These are phyloP conservation scores for Brasilioporus rufonigricans DNA, from an alignment of 768 basidiomycete genomes.

Conservation along the genomic window DNA sequence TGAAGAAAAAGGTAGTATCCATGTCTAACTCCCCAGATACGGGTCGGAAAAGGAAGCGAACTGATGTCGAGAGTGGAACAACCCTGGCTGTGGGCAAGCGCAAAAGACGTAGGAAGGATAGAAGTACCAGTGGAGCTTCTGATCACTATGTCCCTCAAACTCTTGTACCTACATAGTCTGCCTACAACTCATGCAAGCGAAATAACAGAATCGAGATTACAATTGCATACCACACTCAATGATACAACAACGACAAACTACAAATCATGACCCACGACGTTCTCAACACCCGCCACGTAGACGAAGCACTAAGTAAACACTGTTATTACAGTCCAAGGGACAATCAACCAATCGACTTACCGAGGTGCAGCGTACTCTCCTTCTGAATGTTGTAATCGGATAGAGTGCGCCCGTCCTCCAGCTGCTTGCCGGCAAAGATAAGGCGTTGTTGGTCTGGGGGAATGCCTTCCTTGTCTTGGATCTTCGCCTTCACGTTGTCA, in stretches of 20 bases:
- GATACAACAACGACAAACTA: conserved; percentile 7
- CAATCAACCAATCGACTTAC: conserved; percentile 14
- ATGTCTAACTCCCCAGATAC: background rate
- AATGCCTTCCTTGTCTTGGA: conserved; percentile 80
- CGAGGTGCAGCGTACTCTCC: conserved; percentile 67
- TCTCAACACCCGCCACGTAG: conserved; percentile 74
- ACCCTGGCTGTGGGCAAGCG: conserved; percentile 9
- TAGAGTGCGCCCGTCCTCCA: conserved; percentile 75
- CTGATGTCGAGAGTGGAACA: background rate
- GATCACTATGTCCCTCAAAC: background rate
- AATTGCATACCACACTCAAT: background rate
- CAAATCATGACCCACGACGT: background rate
- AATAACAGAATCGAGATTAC: background rate
- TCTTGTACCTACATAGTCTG: background rate
- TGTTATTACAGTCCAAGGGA: background rate
- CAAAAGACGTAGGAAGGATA: conserved; percentile 24
- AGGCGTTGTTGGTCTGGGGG: conserved; percentile 76
- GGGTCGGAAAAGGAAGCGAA: conserved; percentile 22
- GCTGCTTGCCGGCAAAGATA: conserved; percentile 80
- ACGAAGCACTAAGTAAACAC: conserved; percentile 52
- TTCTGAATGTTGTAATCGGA: conserved; percentile 80
- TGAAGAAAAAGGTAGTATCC: conserved; percentile 75
- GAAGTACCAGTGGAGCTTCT: too few species aligned
- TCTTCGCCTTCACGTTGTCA: conserved; percentile 75
- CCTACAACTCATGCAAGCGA: background rate